These are phyloP conservation scores for Sporormia fimetaria DNA, from an alignment of 495 filamentous ascomycete genomes.

Conservation along the genomic window DNA sequence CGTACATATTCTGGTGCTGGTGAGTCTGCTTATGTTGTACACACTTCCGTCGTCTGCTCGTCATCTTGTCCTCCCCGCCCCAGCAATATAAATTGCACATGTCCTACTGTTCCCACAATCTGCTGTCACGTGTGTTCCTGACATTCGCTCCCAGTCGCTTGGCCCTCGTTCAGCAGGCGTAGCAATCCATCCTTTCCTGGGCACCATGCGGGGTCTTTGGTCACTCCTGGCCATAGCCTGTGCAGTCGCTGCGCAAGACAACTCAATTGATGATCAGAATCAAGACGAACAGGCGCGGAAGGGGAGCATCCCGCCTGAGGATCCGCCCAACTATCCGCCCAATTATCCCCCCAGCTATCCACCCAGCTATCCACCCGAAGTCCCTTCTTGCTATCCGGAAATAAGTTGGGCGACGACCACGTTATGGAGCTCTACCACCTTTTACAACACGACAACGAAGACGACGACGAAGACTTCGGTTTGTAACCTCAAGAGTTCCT, in stretches of 20 bases:
- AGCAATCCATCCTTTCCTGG: constrained; percentile 18
- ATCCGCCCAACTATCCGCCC: background rate
- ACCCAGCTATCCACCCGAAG: too few species aligned
- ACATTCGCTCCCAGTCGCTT: constrained; percentile 8
- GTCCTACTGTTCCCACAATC: background rate
- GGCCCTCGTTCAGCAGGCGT: constrained; percentile 15
- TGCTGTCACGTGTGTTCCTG: constrained; percentile 13
- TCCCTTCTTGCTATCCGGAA: constrained; percentile 5
- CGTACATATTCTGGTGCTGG: too few species aligned
- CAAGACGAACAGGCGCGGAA: background rate
- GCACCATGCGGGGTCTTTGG: constrained; percentile 17
- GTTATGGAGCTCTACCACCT: constrained; percentile 6
- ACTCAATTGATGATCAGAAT: constrained; percentile 1
- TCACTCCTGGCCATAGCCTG: constrained; percentile 11
- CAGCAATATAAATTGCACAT: constrained; percentile 3
- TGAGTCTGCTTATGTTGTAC: too few species aligned
- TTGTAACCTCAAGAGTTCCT: background rate
- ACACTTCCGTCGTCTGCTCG: background rate
- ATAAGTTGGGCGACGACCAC: constrained; percentile 11
- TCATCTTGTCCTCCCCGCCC: constrained; percentile 3
- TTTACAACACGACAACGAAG: constrained; percentile 1
- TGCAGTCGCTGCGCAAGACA: constrained; percentile 4
- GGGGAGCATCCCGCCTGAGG: background rate
- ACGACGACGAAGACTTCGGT: background rate
- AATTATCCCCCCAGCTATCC: too few species aligned